These are phyloP conservation scores for Onygena corvina DNA, from an alignment of 2,329 filamentous ascomycete species.

Conservation along the genomic window DNA sequence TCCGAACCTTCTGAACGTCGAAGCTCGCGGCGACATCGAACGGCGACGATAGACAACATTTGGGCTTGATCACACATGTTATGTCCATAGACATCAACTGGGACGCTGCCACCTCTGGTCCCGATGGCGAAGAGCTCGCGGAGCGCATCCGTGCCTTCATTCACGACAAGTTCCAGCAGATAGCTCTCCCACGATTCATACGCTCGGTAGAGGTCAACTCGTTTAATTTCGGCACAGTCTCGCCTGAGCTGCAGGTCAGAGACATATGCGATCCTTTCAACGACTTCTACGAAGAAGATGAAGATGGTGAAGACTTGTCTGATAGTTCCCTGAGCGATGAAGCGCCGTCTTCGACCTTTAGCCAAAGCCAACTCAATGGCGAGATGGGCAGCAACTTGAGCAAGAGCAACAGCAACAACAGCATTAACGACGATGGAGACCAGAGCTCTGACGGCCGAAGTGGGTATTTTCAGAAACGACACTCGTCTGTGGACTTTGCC, in stretches of 20 bases:
- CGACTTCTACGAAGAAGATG: slow-evolving; percentile 82
- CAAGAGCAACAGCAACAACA: not conserved
- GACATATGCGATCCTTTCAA: slow-evolving; percentile 91
- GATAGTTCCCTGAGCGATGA: slow-evolving; percentile 25
- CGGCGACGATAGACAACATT: too few species aligned
- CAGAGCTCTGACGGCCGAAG: not conserved
- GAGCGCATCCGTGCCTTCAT: slow-evolving; percentile 84
- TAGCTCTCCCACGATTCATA: slow-evolving; percentile 87
- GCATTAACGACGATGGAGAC: not conserved
- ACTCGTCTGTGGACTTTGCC: slow-evolving; percentile 23
- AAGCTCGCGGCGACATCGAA: not conserved
- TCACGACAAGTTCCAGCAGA: slow-evolving; percentile 87
- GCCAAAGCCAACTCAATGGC: not conserved
- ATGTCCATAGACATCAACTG: slow-evolving; percentile 99
- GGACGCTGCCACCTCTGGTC: slow-evolving; percentile 79
- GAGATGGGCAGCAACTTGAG: not conserved
- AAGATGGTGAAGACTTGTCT: slow-evolving; percentile 40
- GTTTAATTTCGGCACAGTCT: slow-evolving; percentile 77
- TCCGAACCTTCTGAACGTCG: too few species aligned
- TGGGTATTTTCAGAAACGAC: slow-evolving; percentile 19
- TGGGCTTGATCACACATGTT: slow-evolving; percentile 22
- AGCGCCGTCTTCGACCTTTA: slow-evolving; percentile 7
- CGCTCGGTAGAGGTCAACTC: slow-evolving; percentile 88
- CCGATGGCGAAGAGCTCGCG: slow-evolving; percentile 74
- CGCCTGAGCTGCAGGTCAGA: slow-evolving; percentile 81